Evolutionary conservation across 192 early-diverging fungal species (phyloP).

Genomic region (Gaertneriomyces sp.): DNA sequence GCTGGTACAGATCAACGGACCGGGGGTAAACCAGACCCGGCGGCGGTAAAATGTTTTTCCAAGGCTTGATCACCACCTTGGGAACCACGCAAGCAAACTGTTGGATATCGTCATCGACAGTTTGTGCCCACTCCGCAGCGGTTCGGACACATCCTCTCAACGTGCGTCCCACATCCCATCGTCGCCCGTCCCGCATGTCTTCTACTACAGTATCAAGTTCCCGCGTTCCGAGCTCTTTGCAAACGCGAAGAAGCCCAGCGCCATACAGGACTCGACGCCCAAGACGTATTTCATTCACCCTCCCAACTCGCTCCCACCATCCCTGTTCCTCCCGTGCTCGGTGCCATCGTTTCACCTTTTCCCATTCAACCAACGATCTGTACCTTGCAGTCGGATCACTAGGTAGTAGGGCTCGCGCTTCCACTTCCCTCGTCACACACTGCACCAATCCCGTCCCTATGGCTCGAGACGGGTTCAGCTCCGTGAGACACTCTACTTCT

Average conservation of each 20-base stretch:
- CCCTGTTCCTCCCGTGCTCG: slow-evolving; percentile 7
- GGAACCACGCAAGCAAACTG: slow-evolving; percentile 63
- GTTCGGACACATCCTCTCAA: slow-evolving; percentile 8
- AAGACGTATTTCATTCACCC: slow-evolving; percentile 3
- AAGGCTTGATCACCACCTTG: slow-evolving; percentile 26
- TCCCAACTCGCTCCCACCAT: neutral
- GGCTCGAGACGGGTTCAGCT: neutral
- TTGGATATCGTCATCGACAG: slow-evolving; percentile 45
- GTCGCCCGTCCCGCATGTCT: no score
- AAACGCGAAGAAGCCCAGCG: neutral
- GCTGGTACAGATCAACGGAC: neutral
- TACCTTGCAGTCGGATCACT: neutral
- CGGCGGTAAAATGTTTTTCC: slow-evolving; percentile 3
- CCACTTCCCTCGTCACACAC: slow-evolving; percentile 1
- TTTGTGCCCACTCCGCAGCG: slow-evolving; percentile 22
- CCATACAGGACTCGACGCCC: slow-evolving; percentile 1
- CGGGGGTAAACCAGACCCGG: slow-evolving; percentile 7
- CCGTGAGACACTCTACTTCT: neutral
- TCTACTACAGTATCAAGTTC: slow-evolving; percentile 8
- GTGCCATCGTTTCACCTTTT: slow-evolving; percentile 4
- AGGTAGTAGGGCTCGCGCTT: neutral
- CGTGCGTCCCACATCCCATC: neutral
- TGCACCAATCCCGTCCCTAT: neutral
- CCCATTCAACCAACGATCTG: slow-evolving; percentile 6
- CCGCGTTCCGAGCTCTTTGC: slow-evolving; percentile 9